phyloP scores from a whole-genome alignment of 148 eudicot species.

The Camellia lanceoleosa region DNA sequence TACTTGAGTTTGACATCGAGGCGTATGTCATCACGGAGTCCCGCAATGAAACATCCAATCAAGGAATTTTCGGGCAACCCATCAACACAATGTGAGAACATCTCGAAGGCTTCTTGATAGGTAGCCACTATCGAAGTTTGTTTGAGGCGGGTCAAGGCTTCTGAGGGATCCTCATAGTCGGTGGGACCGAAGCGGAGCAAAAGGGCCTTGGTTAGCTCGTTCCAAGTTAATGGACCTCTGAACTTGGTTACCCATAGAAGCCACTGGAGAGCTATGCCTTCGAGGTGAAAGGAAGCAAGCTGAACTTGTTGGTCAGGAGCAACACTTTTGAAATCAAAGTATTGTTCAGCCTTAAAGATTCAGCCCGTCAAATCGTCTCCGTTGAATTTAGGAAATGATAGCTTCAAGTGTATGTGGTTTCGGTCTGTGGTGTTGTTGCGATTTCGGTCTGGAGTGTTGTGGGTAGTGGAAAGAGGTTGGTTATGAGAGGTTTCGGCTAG shows the following conservation, averaged over 20 bases:
- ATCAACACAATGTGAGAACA: slow-evolving; percentile 6
- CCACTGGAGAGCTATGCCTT: slow-evolving; percentile 20
- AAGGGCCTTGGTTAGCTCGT: neutral
- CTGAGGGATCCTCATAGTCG: slow-evolving; percentile 11
- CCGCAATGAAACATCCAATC: neutral
- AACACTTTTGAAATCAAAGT: neutral
- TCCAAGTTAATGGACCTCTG: slow-evolving; percentile 4
- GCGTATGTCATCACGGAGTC: slow-evolving; percentile 5
- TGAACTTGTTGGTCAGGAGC: neutral
- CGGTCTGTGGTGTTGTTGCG: no score
- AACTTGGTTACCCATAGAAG: slow-evolving; percentile 14
- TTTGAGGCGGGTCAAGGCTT: neutral
- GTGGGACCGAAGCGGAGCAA: slow-evolving; percentile 13
- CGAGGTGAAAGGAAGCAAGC: slow-evolving; percentile 14
- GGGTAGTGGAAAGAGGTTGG: no score
- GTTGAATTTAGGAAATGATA: neutral
- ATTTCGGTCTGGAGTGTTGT: no score
- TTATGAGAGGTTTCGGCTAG: no score
- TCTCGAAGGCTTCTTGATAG: slow-evolving; percentile 15
- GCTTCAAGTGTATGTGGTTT: no score
- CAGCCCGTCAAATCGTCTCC: slow-evolving; percentile 13
- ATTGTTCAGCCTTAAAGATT: slow-evolving; percentile 8
- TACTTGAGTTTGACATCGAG: slow-evolving; percentile 16
- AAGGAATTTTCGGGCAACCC: neutral
- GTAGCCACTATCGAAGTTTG: neutral